Evolutionary conservation across 2,329 filamentous ascomycete species (phyloP).

Genomic region (Colletotrichum sp.): DNA sequence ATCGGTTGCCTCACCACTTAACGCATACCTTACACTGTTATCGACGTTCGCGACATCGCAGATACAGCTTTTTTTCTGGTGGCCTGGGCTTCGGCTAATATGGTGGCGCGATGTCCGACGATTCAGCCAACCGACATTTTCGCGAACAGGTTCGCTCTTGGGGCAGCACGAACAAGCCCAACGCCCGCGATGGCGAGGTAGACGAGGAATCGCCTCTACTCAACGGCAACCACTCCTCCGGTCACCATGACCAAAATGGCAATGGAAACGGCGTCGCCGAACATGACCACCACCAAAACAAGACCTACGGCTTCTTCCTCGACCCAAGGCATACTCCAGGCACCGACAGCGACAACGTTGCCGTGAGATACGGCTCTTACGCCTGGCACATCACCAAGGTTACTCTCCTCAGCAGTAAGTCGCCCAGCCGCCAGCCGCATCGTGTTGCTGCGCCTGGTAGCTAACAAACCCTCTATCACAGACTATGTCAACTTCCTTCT

Average conservation of each 20-base stretch:
- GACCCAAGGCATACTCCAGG: constrained; percentile 57
- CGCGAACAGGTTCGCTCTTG: constrained; percentile 27
- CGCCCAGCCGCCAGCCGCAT: neutral
- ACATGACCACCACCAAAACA: constrained; percentile 24
- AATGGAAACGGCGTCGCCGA: constrained; percentile 15
- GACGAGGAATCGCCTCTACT: constrained; percentile 49
- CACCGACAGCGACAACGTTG: constrained; percentile 49
- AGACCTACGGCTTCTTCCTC: constrained; percentile 50
- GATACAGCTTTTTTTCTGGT: neutral
- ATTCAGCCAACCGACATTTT: constrained; percentile 32
- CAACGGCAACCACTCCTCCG: constrained; percentile 32
- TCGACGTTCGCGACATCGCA: neutral
- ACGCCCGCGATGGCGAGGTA: constrained; percentile 23
- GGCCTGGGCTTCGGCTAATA: constrained; percentile 29
- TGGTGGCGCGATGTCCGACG: constrained; percentile 32
- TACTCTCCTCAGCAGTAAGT: constrained; percentile 64
- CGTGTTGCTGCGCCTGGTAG: neutral
- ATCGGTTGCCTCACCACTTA: neutral
- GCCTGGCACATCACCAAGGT: constrained; percentile 62
- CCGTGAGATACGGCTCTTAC: constrained; percentile 51
- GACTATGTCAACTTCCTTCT: constrained; percentile 73
- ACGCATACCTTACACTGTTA: neutral
- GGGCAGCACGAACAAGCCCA: constrained; percentile 26
- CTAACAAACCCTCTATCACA: constrained; percentile 28
- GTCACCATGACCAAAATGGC: constrained; percentile 20